Base-by-base conservation (phyloP, 345 rosid species). In the Syzygium aqueum region DNA sequence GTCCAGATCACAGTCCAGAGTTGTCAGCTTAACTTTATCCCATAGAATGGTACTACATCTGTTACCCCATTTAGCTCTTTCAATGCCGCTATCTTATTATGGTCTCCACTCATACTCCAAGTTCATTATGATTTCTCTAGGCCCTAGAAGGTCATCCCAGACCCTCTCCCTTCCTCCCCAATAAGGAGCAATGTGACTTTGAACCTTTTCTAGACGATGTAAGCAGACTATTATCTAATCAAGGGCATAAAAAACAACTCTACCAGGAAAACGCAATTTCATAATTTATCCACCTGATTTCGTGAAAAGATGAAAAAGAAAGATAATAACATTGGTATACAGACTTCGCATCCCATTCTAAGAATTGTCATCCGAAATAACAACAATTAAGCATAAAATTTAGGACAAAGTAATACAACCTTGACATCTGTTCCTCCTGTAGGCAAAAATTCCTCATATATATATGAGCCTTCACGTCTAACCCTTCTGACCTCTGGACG, bases 391-490 rank as follows among this genome's bases (percentile, higher is more conserved):
- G 85, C 11, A 12, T n/a, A 57, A n/a, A 63, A 63, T 33, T 50
- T 8, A 40, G 25, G 51, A 11, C 85, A 88, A 73, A 65, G 49
- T 4, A 50, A 51, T 83, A 73, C 46, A 88, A 97, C 99, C 99
- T 98, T 98, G 91, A 98, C 99, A 95, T 98, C 99, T 61, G 99
- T 98, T 93, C 99, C 99, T 84, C 99, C 99, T 17, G 99, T 98
- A 77, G 99, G 99, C 98, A 98, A 91, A 92, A 98, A 96, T 92
- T 96, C 99, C 93, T 98, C 99, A 22, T 96, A 98, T 92, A 98
- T 96, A 90, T 96, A 98, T 85, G 99, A 96, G 89, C 98, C 99
- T 94, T 94, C 99, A 87, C 99, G 97, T 90, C 99, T 93, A 91
- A 98, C 99, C 93, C 98, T 94, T 94, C 99, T 93, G 63, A 95